These are phyloP conservation scores for Liriodendron chinense DNA, from an alignment of 164 flowering plant genomes.

Conservation along the genomic window DNA sequence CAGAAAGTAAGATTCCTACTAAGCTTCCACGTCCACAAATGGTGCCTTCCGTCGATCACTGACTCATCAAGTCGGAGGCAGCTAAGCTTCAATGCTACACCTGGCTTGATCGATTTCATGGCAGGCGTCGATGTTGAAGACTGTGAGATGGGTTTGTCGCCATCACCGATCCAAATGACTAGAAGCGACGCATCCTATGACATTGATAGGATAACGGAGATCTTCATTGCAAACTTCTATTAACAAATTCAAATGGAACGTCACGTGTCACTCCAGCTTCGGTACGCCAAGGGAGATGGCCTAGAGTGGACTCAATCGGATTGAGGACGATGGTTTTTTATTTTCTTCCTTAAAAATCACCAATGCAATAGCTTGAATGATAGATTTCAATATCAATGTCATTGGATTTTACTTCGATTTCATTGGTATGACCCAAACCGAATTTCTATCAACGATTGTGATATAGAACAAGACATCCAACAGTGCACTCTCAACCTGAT, in stretches of 20 bases:
- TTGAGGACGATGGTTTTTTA: neutral
- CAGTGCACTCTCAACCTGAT: too few relatives aligned
- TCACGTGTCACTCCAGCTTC: slow-evolving; percentile 34
- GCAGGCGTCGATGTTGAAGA: slow-evolving; percentile 8
- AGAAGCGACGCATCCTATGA: slow-evolving; percentile 38
- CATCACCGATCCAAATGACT: slow-evolving; percentile 28
- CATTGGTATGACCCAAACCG: too few relatives aligned
- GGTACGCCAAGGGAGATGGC: slow-evolving; percentile 16
- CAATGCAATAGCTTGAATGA: too few relatives aligned
- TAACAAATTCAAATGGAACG: slow-evolving; percentile 43
- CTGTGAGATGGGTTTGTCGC: neutral
- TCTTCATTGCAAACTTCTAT: slow-evolving; percentile 49
- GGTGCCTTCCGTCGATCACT: slow-evolving; percentile 21
- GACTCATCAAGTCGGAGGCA: slow-evolving; percentile 10
- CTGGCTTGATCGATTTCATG: slow-evolving; percentile 17
- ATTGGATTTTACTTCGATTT: too few relatives aligned
- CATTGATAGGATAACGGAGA: slow-evolving; percentile 48
- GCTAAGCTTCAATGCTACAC: slow-evolving; percentile 34
- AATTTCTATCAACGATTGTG: too few relatives aligned
- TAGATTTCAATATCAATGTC: too few relatives aligned
- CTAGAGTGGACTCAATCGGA: slow-evolving; percentile 13
- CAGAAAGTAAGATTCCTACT: slow-evolving; percentile 37
- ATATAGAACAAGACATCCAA: too few relatives aligned
- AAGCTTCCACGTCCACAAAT: slow-evolving; percentile 19
- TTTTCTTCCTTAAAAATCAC: too few relatives aligned